Conservation (phyloP, 176 grass and related monocot genomes). For the Cocos nucifera region DNA sequence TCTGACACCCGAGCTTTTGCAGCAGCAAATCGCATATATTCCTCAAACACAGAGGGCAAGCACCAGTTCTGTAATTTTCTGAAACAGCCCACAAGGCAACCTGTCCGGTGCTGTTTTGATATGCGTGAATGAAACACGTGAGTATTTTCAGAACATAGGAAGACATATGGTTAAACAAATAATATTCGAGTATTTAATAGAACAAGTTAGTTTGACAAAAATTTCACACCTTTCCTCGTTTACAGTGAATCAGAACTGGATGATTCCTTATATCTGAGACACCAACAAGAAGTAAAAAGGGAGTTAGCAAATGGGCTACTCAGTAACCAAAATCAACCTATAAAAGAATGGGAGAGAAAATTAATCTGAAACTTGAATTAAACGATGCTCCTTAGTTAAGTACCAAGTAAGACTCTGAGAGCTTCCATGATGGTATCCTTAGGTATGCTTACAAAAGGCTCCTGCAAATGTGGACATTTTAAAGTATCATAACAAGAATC, state of each 20-base stretch:
- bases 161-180: background rate
- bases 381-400: background rate
- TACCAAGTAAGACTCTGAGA: constrained; percentile 23
- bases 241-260: constrained; percentile 23
- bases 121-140: background rate
- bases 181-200: background rate
- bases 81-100: constrained; percentile 6
- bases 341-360: background rate
- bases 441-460: constrained; percentile 9
- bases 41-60: constrained; percentile 1
- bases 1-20: background rate
- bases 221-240: constrained; percentile 19
- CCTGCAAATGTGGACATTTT: constrained; percentile 7
- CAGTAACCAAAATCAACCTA: too few relatives aligned
- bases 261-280: constrained; percentile 19
- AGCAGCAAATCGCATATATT: constrained; percentile 2
- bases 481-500: background rate
- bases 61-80: constrained; percentile 8
- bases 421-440: constrained; percentile 16
- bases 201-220: too few relatives aligned
- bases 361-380: background rate
- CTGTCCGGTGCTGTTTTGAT: constrained; percentile 3
- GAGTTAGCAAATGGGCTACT: too few relatives aligned
- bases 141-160: background rate
- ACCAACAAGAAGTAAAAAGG: background rate